Conservation (phyloP, 441 rosid genomes). For the Lepidium campestre region DNA sequence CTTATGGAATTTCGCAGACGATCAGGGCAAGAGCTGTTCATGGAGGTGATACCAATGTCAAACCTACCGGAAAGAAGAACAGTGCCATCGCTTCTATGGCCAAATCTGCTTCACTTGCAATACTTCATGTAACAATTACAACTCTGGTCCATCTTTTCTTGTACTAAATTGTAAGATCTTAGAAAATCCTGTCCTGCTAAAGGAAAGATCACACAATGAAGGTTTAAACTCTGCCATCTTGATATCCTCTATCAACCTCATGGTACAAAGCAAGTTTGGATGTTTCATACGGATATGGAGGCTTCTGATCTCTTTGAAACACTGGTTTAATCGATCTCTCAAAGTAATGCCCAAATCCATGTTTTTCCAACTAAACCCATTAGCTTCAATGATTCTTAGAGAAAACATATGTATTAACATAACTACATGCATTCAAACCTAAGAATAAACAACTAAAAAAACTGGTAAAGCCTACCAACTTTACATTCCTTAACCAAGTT, state of each 20-base stretch:
- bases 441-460: background rate
- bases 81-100: constrained; percentile 19
- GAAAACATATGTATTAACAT: background rate
- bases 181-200: background rate
- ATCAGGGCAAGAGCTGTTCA: constrained; percentile 30
- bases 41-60: constrained; percentile 37
- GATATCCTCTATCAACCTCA: background rate
- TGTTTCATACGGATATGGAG: background rate
- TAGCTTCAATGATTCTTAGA: background rate
- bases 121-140: constrained; percentile 5
- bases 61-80: constrained; percentile 26
- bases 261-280: background rate
- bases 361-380: no score
- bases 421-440: background rate
- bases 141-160: constrained; percentile 12
- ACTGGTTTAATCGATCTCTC: no score
- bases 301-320: background rate
- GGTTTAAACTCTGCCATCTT: background rate
- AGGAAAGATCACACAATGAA: background rate
- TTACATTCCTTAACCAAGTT: background rate
- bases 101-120: constrained; percentile 24
- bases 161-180: background rate
- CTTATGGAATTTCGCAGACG: constrained; percentile 8
- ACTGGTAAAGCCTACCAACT: background rate
- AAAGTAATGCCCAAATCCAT: background rate